These are phyloP conservation scores for Colletotrichum cuscutae DNA, from an alignment of 2,329 filamentous ascomycete species.

Conservation along the genomic window DNA sequence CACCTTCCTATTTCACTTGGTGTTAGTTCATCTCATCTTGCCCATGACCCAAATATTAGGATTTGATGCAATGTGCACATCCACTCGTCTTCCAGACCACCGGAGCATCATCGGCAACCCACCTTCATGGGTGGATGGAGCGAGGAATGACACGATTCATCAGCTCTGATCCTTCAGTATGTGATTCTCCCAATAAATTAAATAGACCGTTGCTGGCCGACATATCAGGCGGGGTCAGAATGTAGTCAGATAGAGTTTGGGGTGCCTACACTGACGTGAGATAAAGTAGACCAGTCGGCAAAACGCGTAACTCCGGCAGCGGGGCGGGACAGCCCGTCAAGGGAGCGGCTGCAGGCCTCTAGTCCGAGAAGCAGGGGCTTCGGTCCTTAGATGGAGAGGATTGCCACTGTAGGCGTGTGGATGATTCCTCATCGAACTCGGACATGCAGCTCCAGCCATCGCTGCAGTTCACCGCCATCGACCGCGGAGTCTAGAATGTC, in stretches of 20 bases:
- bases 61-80: neutral
- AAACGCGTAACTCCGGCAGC: neutral
- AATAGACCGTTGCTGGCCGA: neutral
- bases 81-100: neutral
- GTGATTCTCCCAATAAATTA: neutral
- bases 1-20: neutral
- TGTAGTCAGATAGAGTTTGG: neutral
- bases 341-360: neutral
- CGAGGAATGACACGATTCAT: neutral
- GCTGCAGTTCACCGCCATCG: neutral
- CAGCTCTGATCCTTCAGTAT: neutral
- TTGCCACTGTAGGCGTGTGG: neutral
- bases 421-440: neutral
- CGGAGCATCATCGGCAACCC: neutral
- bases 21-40: neutral
- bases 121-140: neutral
- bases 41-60: neutral
- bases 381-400: neutral
- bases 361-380: neutral
- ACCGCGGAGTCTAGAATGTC: neutral
- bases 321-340: constrained; percentile 5
- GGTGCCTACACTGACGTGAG: neutral
- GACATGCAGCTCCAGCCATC: neutral
- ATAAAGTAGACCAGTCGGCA: neutral
- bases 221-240: neutral